Percentiles rank a stretch among this genome's conserved stretches.
These are phyloP conservation scores for Kuraishia piskuri DNA, from an alignment of 805 yeast genomes.

Conservation along the genomic window DNA sequence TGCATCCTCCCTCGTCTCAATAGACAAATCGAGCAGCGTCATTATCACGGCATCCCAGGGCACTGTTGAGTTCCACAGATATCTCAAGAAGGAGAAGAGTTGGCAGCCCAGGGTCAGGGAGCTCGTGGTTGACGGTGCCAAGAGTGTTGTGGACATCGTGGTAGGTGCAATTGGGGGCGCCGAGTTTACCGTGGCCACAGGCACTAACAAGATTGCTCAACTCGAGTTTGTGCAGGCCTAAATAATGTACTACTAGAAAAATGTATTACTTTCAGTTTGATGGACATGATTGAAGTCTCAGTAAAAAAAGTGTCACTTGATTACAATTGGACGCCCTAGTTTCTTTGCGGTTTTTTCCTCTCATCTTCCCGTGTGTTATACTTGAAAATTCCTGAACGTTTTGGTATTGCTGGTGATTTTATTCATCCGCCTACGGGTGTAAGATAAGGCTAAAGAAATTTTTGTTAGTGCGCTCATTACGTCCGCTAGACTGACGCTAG, in stretches of 20 bases:
- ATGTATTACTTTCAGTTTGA: too few species aligned
- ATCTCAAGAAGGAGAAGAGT: constrained; percentile 13
- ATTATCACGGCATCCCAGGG: constrained; percentile 7
- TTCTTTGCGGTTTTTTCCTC: too few species aligned
- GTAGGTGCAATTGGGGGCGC: neutral
- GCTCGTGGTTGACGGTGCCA: neutral
- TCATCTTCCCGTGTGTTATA: too few species aligned
- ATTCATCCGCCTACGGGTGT: too few species aligned
- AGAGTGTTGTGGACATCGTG: neutral
- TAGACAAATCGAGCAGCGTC: constrained; percentile 12
- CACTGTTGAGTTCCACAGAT: constrained; percentile 7
- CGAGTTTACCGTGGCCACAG: neutral
- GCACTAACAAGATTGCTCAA: neutral
- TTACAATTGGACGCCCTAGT: too few species aligned
- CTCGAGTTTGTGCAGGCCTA: neutral
- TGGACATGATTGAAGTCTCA: too few species aligned
- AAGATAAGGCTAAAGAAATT: too few species aligned
- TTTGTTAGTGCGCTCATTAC: too few species aligned
- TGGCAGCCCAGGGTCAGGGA: constrained; percentile 7
- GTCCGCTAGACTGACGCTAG: too few species aligned
- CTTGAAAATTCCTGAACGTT: too few species aligned
- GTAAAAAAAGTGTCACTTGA: too few species aligned
- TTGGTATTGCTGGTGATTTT: too few species aligned
- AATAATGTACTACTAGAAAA: neutral
- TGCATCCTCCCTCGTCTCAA: neutral